Conservation (phyloP, 2,329 filamentous ascomycete genomes). For the Neophaeococcomyces aloes region DNA sequence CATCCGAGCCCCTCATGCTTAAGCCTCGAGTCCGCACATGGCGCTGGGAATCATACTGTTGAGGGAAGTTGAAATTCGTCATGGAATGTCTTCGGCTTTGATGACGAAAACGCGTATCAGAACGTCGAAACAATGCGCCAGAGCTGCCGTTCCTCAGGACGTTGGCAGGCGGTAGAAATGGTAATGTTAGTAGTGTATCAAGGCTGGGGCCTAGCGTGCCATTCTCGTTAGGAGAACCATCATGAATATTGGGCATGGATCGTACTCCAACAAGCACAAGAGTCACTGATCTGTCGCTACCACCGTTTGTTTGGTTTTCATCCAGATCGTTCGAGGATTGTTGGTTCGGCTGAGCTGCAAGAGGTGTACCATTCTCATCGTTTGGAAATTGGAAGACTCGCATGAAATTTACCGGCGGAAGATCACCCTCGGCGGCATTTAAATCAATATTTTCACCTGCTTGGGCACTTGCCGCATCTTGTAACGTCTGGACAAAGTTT, state of each 20-base stretch:
- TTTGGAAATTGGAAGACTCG: constrained; percentile 59
- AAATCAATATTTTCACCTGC: constrained; percentile 33
- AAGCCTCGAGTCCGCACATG: constrained; percentile 35
- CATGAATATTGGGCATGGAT: constrained; percentile 48
- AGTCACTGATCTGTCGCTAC: constrained; percentile 51
- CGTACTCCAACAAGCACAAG: constrained; percentile 61
- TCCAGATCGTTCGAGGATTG: constrained; percentile 30
- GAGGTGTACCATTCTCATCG: constrained; percentile 28
- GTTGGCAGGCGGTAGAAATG: constrained; percentile 34
- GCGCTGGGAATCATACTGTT: constrained; percentile 44
- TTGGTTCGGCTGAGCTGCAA: constrained; percentile 21
- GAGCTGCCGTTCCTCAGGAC: constrained; percentile 35
- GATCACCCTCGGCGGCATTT: constrained; percentile 32
- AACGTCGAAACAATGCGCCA: constrained; percentile 42
- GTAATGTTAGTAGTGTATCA: constrained; percentile 38
- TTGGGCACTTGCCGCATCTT: constrained; percentile 51
- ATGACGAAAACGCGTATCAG: constrained; percentile 43
- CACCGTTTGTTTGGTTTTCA: constrained; percentile 31
- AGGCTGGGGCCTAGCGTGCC: constrained; percentile 28
- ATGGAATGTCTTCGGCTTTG: constrained; percentile 45
- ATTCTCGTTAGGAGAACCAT: constrained; percentile 30
- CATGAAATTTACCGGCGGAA: constrained; percentile 55
- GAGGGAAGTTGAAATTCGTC: constrained; percentile 40
- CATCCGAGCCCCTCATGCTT: constrained; percentile 5
- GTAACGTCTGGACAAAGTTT: constrained; percentile 52